phyloP scores from a whole-genome alignment of 2,329 filamentous ascomycete species.

The Colletotrichum lindemuthianum region DNA sequence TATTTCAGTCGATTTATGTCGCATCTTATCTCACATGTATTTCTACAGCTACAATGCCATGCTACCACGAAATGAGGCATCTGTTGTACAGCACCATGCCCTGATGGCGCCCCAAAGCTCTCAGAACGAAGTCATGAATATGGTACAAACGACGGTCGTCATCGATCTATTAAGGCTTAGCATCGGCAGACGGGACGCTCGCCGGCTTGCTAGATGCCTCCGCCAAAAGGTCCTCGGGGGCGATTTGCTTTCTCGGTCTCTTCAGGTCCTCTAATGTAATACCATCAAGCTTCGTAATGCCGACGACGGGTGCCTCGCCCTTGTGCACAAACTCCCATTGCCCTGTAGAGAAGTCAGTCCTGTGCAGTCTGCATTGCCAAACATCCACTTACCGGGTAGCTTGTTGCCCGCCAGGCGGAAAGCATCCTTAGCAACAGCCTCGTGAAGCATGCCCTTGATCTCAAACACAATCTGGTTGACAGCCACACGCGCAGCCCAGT shows the following conservation, averaged over 20 bases:
- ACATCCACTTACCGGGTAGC: conserved; percentile 76
- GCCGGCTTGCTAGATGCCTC: conserved; percentile 46
- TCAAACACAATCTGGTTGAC: conserved; percentile 95
- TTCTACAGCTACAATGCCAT: conserved; percentile 11
- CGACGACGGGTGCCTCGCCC: conserved; percentile 89
- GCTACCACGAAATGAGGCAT: background rate
- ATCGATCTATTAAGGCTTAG: conserved; percentile 31
- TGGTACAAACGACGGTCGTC: conserved; percentile 13
- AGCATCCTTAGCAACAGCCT: conserved; percentile 92
- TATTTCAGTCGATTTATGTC: background rate
- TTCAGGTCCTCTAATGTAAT: conserved; percentile 86
- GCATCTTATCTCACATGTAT: background rate
- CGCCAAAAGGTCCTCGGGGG: conserved; percentile 52
- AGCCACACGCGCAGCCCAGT: conserved; percentile 90
- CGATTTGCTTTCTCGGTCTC: conserved; percentile 76
- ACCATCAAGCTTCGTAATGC: conserved; percentile 89
- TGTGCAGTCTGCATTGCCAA: background rate
- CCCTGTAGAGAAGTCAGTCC: conserved; percentile 56
- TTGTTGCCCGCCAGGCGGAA: conserved; percentile 95
- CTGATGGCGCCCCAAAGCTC: conserved; percentile 3
- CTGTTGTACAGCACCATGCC: conserved; percentile 30
- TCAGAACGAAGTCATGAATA: conserved; percentile 3
- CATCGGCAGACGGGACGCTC: conserved; percentile 46
- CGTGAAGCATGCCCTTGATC: conserved; percentile 89
- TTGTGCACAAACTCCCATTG: conserved; percentile 95